Conservation (phyloP, 768 basidiomycete species). For the Boletus subcaerulescens region DNA sequence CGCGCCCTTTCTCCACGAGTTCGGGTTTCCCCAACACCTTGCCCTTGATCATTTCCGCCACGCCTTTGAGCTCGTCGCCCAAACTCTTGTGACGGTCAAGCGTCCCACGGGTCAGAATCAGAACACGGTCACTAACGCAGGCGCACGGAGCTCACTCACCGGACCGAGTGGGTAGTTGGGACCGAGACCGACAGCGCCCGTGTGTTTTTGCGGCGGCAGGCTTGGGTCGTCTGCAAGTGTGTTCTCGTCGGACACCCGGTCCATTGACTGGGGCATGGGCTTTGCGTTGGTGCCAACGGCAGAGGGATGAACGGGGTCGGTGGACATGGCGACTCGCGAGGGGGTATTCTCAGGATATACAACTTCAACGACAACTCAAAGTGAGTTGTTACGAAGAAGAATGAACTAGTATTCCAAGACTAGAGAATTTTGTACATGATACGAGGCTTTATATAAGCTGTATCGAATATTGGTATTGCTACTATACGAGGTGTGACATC, state of each 20-base stretch:
- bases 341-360: too few relatives aligned
- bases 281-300: slow-evolving; percentile 14
- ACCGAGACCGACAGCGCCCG: slow-evolving; percentile 41
- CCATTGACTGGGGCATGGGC: neutral
- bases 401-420: too few relatives aligned
- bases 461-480: too few relatives aligned
- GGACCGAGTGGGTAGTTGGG: slow-evolving; percentile 32
- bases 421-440: too few relatives aligned
- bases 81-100: slow-evolving; percentile 19
- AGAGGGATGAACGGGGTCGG: slow-evolving; percentile 17
- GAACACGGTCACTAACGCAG: neutral
- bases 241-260: neutral
- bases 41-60: slow-evolving; percentile 39
- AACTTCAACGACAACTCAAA: too few relatives aligned
- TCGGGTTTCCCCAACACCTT: slow-evolving; percentile 37
- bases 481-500: too few relatives aligned
- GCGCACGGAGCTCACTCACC: slow-evolving; percentile 16
- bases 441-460: too few relatives aligned
- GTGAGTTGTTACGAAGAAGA: too few relatives aligned
- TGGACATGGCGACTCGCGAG: slow-evolving; percentile 5
- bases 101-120: neutral
- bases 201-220: slow-evolving; percentile 40
- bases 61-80: slow-evolving; percentile 36
- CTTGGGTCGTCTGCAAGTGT: slow-evolving; percentile 8
- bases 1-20: slow-evolving; percentile 36